These are phyloP conservation scores for Pseudogymnoascus sp. DNA, from an alignment of 2,329 filamentous ascomycete genomes.

Conservation along the genomic window DNA sequence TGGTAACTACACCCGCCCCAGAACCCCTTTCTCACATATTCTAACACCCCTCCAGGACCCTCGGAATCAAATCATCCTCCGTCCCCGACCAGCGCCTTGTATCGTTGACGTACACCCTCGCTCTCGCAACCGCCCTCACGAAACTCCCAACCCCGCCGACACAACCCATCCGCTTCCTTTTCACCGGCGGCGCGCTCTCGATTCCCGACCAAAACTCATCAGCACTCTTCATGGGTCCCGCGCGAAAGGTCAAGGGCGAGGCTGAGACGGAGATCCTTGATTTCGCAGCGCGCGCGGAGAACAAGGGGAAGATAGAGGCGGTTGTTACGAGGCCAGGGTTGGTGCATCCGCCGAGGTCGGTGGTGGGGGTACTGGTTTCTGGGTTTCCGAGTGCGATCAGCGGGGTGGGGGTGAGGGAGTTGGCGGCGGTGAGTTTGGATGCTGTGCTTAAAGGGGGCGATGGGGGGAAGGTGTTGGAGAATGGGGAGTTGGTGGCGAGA, in stretches of 20 bases:
- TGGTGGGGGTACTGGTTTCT: neutral
- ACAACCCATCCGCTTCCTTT: neutral
- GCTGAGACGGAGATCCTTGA: neutral
- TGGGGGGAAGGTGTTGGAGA: neutral
- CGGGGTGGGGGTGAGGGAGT: neutral
- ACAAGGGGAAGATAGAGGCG: neutral
- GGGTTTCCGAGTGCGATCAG: neutral
- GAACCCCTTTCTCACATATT: neutral
- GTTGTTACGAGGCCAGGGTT: neutral
- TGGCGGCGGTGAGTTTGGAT: neutral
- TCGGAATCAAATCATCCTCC: constrained; percentile 6
- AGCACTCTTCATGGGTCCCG: neutral
- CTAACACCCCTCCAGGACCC: neutral
- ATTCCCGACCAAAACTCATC: neutral
- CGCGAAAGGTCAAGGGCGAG: neutral
- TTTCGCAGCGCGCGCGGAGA: neutral
- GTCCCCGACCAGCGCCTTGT: neutral
- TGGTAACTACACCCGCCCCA: constrained; percentile 29
- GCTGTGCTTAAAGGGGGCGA: neutral
- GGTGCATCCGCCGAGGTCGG: neutral
- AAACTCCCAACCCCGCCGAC: neutral
- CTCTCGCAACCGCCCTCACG: neutral
- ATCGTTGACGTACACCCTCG: neutral
- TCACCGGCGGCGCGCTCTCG: neutral
- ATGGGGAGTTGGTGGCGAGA: neutral